Conservation (phyloP, 2,329 filamentous ascomycete genomes). For the Botrytis fabae region DNA sequence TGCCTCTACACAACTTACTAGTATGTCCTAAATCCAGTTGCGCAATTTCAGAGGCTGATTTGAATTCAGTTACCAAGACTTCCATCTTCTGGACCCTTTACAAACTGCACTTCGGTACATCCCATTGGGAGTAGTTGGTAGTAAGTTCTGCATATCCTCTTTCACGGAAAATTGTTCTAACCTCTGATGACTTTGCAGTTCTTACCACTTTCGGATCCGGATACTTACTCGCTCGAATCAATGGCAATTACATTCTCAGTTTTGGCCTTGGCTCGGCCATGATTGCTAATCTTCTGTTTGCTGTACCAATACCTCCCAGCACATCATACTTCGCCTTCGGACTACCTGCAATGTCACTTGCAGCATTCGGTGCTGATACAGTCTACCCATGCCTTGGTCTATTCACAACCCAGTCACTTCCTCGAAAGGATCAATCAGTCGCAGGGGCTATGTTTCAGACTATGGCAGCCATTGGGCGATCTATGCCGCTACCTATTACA, state of each 20-base stretch:
- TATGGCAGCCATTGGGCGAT: constrained; percentile 63
- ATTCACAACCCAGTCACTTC: constrained; percentile 63
- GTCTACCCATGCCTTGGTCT: constrained; percentile 65
- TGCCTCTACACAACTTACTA: constrained; percentile 67
- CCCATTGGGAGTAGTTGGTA: constrained; percentile 61
- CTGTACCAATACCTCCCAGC: constrained; percentile 58
- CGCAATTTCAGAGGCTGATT: not conserved
- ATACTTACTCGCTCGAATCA: constrained; percentile 33
- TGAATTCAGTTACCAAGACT: constrained; percentile 59
- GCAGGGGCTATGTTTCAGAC: constrained; percentile 69
- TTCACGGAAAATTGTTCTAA: not conserved
- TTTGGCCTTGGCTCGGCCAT: constrained; percentile 46
- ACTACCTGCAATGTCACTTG: constrained; percentile 64
- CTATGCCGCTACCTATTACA: constrained; percentile 64
- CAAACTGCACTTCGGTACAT: constrained; percentile 69
- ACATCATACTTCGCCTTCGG: constrained; percentile 69
- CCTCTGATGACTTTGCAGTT: constrained; percentile 23
- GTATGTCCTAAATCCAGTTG: constrained; percentile 24
- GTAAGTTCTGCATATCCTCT: constrained; percentile 22
- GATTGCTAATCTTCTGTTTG: constrained; percentile 60
- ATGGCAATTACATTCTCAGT: constrained; percentile 55
- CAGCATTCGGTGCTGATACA: constrained; percentile 66
- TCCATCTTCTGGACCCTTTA: constrained; percentile 60
- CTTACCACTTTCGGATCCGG: constrained; percentile 30
- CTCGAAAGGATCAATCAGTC: constrained; percentile 63